These are phyloP conservation scores for Aegilops speltoides DNA, from an alignment of 176 grass and related monocot species.

Conservation along the genomic window DNA sequence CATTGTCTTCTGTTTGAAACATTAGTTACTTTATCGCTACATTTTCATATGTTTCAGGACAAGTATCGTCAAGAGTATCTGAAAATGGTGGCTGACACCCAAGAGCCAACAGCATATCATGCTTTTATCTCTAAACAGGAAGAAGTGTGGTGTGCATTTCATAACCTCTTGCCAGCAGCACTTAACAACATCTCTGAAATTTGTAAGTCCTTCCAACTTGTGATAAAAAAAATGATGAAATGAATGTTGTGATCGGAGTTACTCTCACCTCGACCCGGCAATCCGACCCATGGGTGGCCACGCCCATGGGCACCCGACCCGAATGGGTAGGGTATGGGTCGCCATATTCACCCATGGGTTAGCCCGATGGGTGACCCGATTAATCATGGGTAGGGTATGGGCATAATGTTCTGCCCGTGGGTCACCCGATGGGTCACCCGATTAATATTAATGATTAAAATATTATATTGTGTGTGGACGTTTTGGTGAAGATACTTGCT, in stretches of 20 bases:
- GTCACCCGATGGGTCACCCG: too few species aligned
- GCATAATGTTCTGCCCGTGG: too few species aligned
- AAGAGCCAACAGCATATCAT: slow-evolving; percentile 32
- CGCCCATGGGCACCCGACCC: too few species aligned
- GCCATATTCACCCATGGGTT: too few species aligned
- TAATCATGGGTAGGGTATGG: too few species aligned
- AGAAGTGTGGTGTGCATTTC: slow-evolving; percentile 86
- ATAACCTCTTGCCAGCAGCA: slow-evolving; percentile 67
- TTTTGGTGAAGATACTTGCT: too few species aligned
- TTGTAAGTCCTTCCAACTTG: slow-evolving; percentile 53
- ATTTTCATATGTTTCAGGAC: slow-evolving; percentile 53
- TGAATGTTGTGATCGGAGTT: not conserved
- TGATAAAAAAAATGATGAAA: slow-evolving; percentile 12
- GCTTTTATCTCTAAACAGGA: slow-evolving; percentile 51
- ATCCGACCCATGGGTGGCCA: too few species aligned
- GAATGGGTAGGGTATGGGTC: too few species aligned
- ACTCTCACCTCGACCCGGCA: not conserved
- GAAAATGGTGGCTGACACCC: slow-evolving; percentile 49
- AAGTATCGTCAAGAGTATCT: slow-evolving; percentile 63
- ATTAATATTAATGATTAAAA: too few species aligned
- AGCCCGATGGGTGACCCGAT: too few species aligned
- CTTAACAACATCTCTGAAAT: slow-evolving; percentile 85
- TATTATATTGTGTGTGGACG: too few species aligned
- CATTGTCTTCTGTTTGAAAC: slow-evolving; percentile 9
- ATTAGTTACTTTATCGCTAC: slow-evolving; percentile 11